Conservation (phyloP, 2,329 filamentous ascomycete genomes). For the Hypocreales sp. region DNA sequence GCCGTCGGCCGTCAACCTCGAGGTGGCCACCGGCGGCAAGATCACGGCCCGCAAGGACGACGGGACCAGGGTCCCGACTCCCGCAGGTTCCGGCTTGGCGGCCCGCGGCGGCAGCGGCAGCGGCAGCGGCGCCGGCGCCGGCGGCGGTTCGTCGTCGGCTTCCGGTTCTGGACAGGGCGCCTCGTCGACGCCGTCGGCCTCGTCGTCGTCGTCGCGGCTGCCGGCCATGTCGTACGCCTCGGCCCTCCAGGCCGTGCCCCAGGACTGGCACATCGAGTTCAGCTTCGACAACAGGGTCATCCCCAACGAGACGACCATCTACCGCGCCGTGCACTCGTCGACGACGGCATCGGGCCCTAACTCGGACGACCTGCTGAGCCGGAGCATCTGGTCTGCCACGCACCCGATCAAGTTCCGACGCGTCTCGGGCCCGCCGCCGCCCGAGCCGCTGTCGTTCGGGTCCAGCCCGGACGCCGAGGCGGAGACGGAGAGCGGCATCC, state of each 20-base stretch:
- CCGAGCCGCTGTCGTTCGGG: constrained; percentile 50
- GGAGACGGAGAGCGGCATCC: constrained; percentile 45
- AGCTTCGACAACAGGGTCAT: constrained; percentile 72
- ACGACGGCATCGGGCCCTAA: constrained; percentile 13
- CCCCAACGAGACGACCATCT: constrained; percentile 86
- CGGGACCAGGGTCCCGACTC: constrained; percentile 72
- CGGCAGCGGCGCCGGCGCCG: not conserved
- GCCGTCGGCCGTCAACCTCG: constrained; percentile 79
- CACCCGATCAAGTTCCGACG: constrained; percentile 88
- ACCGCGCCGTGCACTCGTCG: constrained; percentile 72
- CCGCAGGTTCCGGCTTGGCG: constrained; percentile 39
- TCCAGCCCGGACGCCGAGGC: constrained; percentile 29
- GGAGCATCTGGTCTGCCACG: constrained; percentile 78
- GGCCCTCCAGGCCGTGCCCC: constrained; percentile 62
- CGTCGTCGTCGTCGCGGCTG: constrained; percentile 39
- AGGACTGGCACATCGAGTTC: constrained; percentile 98
- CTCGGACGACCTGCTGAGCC: constrained; percentile 47
- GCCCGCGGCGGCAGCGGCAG: constrained; percentile 22
- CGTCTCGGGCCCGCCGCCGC: constrained; percentile 66
- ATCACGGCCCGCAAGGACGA: constrained; percentile 87
- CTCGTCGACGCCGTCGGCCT: constrained; percentile 33
- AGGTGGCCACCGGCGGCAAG: constrained; percentile 73
- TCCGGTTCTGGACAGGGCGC: constrained; percentile 20
- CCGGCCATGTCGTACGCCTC: constrained; percentile 65
- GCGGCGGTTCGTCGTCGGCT: constrained; percentile 6